Conservation (phyloP, 495 filamentous ascomycete species). For the Pyrenopolyporus hunteri region DNA sequence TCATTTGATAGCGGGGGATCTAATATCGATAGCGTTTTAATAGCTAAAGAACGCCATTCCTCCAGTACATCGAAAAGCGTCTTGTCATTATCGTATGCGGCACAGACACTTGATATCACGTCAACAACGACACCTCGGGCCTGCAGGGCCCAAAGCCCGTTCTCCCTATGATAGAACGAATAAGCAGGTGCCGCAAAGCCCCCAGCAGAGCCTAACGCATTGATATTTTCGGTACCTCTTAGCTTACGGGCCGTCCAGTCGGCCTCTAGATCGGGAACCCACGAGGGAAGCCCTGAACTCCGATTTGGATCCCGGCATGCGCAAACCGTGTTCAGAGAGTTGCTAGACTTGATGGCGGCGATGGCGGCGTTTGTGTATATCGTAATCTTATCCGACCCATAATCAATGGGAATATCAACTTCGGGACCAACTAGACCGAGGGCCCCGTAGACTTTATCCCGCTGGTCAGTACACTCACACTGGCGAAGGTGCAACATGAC, state of each 20-base stretch:
- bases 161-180: background rate
- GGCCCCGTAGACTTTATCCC: constrained; percentile 25
- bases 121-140: constrained; percentile 2
- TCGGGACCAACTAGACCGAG: constrained; percentile 13
- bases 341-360: background rate
- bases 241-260: background rate
- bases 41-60: constrained; percentile 6
- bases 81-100: background rate
- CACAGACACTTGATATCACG: background rate
- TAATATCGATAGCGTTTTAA: constrained; percentile 1
- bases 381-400: constrained; percentile 4
- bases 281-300: background rate
- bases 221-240: background rate
- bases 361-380: constrained; percentile 7
- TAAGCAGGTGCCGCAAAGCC: background rate
- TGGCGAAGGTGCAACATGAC: constrained; percentile 16
- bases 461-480: constrained; percentile 20
- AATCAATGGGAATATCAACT: constrained; percentile 7
- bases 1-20: background rate
- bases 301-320: background rate
- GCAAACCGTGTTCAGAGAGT: constrained; percentile 5
- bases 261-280: constrained; percentile 1
- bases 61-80: background rate
- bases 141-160: background rate
- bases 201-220: background rate